These are phyloP conservation scores for Dothideomycetes sp. DNA, from an alignment of 2,329 filamentous ascomycete species.

Conservation along the genomic window DNA sequence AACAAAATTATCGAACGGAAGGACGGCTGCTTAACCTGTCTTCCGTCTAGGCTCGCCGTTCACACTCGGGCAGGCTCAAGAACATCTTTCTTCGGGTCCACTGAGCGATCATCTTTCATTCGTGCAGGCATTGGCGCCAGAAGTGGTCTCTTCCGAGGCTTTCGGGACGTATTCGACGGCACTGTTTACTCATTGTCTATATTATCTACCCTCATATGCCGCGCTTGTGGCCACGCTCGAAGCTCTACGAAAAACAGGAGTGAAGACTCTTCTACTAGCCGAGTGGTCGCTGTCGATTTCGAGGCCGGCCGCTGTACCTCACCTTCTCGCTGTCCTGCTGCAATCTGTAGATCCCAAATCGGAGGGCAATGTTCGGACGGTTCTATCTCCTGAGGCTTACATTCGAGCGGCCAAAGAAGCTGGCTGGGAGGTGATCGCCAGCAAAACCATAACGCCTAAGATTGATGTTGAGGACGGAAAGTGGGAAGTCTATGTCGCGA, in stretches of 20 bases:
- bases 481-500: slow-evolving; percentile 31
- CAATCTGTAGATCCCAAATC: slow-evolving; percentile 19
- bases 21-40: too few relatives aligned
- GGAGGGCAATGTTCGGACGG: slow-evolving; percentile 37
- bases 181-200: slow-evolving; percentile 41
- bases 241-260: slow-evolving; percentile 22
- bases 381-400: slow-evolving; percentile 33
- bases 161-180: slow-evolving; percentile 28
- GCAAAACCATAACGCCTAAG: slow-evolving; percentile 26
- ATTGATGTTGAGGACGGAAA: slow-evolving; percentile 30
- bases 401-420: slow-evolving; percentile 22
- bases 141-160: slow-evolving; percentile 22
- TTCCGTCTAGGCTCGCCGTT: slow-evolving; percentile 37
- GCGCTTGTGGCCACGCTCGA: slow-evolving; percentile 26
- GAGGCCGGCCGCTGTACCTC: slow-evolving; percentile 29
- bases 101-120: slow-evolving; percentile 35
- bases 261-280: slow-evolving; percentile 30
- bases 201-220: slow-evolving; percentile 38
- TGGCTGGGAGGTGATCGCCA: slow-evolving; percentile 26
- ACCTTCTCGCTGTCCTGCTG: slow-evolving; percentile 40
- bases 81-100: slow-evolving; percentile 28
- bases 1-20: slow-evolving; percentile 8
- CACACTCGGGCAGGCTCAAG: slow-evolving; percentile 40
- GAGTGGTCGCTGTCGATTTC: slow-evolving; percentile 36
- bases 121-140: slow-evolving; percentile 26